Evolutionary conservation across 345 rosid genomes (phyloP), one percentile per base, ranked within the genome.

Genomic region (Lumnitzera littorea): DNA sequence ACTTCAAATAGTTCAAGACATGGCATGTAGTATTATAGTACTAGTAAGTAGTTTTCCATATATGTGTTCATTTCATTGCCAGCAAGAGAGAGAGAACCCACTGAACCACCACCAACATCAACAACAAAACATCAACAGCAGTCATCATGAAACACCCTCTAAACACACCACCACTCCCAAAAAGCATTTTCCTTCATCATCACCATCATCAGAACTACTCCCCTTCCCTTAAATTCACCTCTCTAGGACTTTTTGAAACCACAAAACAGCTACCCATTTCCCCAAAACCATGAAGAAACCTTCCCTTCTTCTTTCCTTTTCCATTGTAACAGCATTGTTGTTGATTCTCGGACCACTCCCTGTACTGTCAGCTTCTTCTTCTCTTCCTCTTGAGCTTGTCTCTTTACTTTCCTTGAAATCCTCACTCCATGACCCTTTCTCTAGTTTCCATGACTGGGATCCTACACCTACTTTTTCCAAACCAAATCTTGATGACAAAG

Each of bases 321-420:
- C 62, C 76, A 56, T 55, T 36, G 43, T 6, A 36, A 36, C 43
- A 36, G 7, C 43, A 36, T 36, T 36, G 46, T 2, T 64, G 29
- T 74, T 48, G 69, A 41, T 74, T 15, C 66, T 67, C 53, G 24
- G 8, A 10, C 36, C 69, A 5, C 51, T 72, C 36, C 15, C 51
- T 17, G 15, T 57, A 0, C 71, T 62, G 48, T 53, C 55, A 16
- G 71, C 76, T 9, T 25, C 76, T n/a, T n/a, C 76, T 15, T 47
- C 78, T 49, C 62, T 66, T 53, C 85, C 91, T 64, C 92, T 73
- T 62, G 82, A 81, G 7, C 83, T 95, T 51, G 14, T 63, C 11
- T 79, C 97, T 53, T 95, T 91, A 60, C 80, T 86, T 48, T 79
- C 91, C 56, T 69, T 95, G 7, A 95, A 88, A 68, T 66, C 87